A percentile compares a stretch with the other conserved stretches of the same genome.
These are phyloP conservation scores for Stramenopiles sp. DNA, from an alignment of 352 stramenopile species.

Conservation along the genomic window DNA sequence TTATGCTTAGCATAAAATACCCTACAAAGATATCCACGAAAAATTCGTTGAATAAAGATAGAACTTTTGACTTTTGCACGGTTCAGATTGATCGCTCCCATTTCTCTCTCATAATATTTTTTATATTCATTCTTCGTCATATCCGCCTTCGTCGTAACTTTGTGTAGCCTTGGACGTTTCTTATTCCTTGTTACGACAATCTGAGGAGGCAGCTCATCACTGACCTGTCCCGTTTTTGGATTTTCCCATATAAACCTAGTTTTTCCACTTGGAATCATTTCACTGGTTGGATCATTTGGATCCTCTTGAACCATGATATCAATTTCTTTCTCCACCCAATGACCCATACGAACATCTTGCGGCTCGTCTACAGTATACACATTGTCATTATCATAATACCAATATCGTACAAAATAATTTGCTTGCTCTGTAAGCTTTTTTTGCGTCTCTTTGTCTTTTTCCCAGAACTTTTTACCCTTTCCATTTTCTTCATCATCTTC, in stretches of 20 bases:
- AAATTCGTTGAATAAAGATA: neutral
- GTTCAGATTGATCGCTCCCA: neutral
- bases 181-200: neutral
- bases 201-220: neutral
- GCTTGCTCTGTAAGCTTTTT: neutral
- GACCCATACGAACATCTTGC: neutral
- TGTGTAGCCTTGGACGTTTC: neutral
- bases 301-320: neutral
- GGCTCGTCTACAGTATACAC: neutral
- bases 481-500: neutral
- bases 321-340: neutral
- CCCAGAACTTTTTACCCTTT: neutral
- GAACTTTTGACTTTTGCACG: neutral
- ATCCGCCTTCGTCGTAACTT: neutral
- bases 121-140: neutral
- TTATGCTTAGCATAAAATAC: neutral
- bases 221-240: neutral
- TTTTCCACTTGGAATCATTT: neutral
- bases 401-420: neutral
- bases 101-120: slow-evolving; percentile 2
- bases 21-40: neutral
- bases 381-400: neutral
- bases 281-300: neutral
- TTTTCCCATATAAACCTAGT: neutral
- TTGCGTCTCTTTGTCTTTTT: neutral